Base-by-base conservation (phyloP, 2,329 filamentous ascomycete genomes). In the Sclerotinia nivalis region DNA sequence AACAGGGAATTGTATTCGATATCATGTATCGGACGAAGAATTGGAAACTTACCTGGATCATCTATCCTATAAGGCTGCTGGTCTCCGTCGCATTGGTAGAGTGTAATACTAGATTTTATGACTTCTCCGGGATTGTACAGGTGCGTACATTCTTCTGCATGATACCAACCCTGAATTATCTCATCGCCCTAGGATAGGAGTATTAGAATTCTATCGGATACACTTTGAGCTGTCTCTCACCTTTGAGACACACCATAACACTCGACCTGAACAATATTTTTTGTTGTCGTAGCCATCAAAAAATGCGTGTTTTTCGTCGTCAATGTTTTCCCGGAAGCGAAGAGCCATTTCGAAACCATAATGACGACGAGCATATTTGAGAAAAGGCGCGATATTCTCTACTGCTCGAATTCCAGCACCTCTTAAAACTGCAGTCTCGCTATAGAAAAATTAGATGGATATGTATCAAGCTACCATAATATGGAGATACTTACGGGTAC, bases 391-490 rank as follows among this genome's bases (percentile, higher is more conserved):
- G 58, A 72, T 66, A 1, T 61, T 68, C 47, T 72, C 72, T 0
- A 73, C 64, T 15, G 69, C 73, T 1, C 73, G 66, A 1, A 74
- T 58, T 7, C 49, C 55, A 12, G 73, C 73, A 40, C 73, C 74
- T 40, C 43, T 68, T 4, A 72, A 66, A 13, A 75, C 69, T 34
- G 74, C 74, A 15, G 71, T 31, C 56, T 74, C 72, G 15, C 74
- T 75, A 34, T 34, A 43, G 13, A 28, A 13, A 12, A 71, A 50
- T 72, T 66, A 52, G 55, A 55, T 4, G 15, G 25, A 8, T 34
- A 55, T 4, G 15, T 34, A 5, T 28, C 28, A 22, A 37, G 54
- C 28, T 34, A 40, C 37, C 18, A 34, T 20, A 49, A 18, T 34
- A 15, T 45, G 49, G 0, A 28, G 7, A 22, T 15, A 64, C 73